A percentile compares a stretch with the other conserved stretches of the same genome.
These are phyloP conservation scores for Petunia secreta DNA, from an alignment of 257 asterid species.

Conservation along the genomic window DNA sequence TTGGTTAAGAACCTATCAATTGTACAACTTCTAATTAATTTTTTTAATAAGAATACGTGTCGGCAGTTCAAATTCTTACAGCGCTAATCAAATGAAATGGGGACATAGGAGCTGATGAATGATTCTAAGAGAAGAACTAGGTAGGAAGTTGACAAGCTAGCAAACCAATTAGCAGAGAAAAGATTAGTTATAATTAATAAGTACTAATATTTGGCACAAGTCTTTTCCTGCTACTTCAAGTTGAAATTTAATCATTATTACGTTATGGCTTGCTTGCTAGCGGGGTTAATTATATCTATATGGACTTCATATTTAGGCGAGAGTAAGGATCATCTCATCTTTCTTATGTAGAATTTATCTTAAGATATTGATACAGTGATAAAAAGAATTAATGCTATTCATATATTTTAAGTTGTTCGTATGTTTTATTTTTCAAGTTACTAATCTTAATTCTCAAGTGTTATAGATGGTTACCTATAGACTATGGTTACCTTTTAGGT, in stretches of 20 bases:
- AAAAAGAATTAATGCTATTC: too few species aligned
- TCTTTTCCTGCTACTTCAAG: background rate
- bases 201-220: background rate
- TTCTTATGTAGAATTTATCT: too few species aligned
- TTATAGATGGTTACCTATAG: background rate
- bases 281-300: background rate
- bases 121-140: background rate
- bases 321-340: background rate
- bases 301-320: constrained; percentile 4
- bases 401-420: too few species aligned
- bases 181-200: background rate
- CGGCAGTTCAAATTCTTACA: too few species aligned
- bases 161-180: background rate
- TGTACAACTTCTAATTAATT: too few species aligned
- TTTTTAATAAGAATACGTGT: too few species aligned
- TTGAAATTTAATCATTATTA: constrained; percentile 21
- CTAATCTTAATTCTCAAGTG: too few species aligned
- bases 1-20: too few species aligned
- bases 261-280: background rate
- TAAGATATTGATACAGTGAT: too few species aligned
- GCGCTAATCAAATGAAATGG: too few species aligned
- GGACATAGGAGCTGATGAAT: background rate
- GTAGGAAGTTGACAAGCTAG: constrained; percentile 12
- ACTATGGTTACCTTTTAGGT: too few species aligned
- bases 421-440: too few species aligned